A percentile compares a stretch with the other conserved stretches of the same genome.
Conservation (phyloP, 805 yeast genomes). For the Saccharomycopsis vini region DNA sequence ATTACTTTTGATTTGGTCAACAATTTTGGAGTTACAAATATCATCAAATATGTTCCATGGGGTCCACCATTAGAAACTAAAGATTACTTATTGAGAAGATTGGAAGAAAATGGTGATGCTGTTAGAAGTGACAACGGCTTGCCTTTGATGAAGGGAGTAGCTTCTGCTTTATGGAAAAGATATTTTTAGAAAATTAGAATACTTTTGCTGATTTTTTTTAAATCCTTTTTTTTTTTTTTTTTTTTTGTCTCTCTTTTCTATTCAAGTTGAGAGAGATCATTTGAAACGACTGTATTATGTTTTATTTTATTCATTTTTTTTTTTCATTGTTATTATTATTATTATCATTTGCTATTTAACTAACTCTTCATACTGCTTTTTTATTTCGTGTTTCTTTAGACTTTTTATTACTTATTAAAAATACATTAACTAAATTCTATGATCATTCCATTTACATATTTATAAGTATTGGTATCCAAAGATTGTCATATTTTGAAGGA, state of each 20-base stretch:
- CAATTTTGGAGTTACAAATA: conserved; percentile 56
- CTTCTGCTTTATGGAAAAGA: conserved; percentile 29
- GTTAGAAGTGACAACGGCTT: conserved; percentile 78
- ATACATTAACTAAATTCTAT: too few relatives aligned
- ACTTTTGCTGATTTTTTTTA: neutral
- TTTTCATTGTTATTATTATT: neutral
- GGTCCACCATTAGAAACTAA: conserved; percentile 93
- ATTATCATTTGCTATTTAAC: neutral
- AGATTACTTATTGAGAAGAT: conserved; percentile 78
- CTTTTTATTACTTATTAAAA: too few relatives aligned
- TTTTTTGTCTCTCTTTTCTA: neutral
- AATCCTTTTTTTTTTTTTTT: neutral
- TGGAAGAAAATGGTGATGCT: conserved; percentile 95
- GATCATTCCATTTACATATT: too few relatives aligned
- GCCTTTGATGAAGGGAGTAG: conserved; percentile 54
- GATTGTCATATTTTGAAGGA: too few relatives aligned
- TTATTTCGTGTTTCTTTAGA: too few relatives aligned
- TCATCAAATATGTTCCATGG: conserved; percentile 95
- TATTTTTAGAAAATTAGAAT: conserved; percentile 14
- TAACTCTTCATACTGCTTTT: too few relatives aligned
- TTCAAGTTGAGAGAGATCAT: too few relatives aligned
- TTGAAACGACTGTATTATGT: too few relatives aligned
- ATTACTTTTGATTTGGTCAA: conserved; percentile 67
- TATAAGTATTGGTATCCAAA: too few relatives aligned
- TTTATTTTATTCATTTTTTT: too few relatives aligned